A percentile compares a stretch with the other conserved stretches of the same genome.
These are phyloP conservation scores for Pleomassaria siparia DNA, from an alignment of 2,329 filamentous ascomycete genomes.

Conservation along the genomic window DNA sequence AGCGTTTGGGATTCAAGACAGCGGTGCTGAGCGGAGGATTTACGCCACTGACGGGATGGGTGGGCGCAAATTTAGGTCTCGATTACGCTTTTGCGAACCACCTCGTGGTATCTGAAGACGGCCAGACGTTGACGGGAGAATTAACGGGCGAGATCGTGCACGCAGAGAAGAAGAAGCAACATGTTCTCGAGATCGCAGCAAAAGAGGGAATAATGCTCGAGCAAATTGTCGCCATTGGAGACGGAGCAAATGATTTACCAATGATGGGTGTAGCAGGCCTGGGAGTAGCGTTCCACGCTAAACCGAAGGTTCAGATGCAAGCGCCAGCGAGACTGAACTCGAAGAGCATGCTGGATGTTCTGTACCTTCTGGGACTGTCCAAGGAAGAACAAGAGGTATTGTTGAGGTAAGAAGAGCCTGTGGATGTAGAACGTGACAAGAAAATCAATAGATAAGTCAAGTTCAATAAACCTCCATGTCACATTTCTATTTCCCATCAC, in stretches of 20 bases:
- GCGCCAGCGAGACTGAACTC: conserved; percentile 73
- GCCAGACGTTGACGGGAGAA: conserved; percentile 67
- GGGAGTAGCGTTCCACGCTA: conserved; percentile 82
- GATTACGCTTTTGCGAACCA: conserved; percentile 90
- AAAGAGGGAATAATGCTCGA: conserved; percentile 66
- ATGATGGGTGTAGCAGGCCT: conserved; percentile 78
- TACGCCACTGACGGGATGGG: conserved; percentile 82
- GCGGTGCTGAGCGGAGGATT: conserved; percentile 94
- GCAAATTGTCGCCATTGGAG: conserved; percentile 74
- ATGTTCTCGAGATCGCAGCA: conserved; percentile 69
- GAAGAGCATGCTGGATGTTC: conserved; percentile 68
- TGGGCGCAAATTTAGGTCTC: conserved; percentile 77
- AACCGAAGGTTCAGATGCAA: conserved; percentile 77
- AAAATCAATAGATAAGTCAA: too few species aligned
- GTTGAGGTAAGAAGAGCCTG: too few species aligned
- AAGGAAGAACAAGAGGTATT: conserved; percentile 62
- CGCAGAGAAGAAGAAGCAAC: conserved; percentile 70
- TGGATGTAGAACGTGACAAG: too few species aligned
- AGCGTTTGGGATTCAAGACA: conserved; percentile 78
- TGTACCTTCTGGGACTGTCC: conserved; percentile 74
- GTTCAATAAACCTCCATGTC: too few species aligned
- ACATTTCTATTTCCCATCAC: too few species aligned
- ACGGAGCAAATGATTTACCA: conserved; percentile 79
- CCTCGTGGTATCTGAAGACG: conserved; percentile 62
- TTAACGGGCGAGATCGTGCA: conserved; percentile 73